Conservation (phyloP, 148 eudicot genomes). For the Vaccinium vitisidaea region DNA sequence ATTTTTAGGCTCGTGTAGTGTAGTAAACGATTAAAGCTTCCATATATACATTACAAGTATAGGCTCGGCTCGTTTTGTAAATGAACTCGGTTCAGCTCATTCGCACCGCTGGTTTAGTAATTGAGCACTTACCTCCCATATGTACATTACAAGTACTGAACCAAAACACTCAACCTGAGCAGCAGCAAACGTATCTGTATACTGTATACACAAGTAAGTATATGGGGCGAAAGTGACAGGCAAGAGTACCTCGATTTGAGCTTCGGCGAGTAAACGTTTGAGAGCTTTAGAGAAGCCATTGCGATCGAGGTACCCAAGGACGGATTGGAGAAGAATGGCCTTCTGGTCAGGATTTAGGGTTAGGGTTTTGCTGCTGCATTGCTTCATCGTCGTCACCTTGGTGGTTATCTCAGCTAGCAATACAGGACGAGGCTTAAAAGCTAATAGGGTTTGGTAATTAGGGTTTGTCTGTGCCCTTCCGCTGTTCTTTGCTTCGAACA, state of each 20-base stretch:
- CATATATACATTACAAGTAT: too few species aligned
- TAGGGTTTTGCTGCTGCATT: neutral
- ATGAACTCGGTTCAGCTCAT: too few species aligned
- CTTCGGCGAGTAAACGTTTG: constrained; percentile 55
- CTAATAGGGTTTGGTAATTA: constrained; percentile 21
- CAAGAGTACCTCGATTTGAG: constrained; percentile 52
- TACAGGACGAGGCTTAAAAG: constrained; percentile 62
- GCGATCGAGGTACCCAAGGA: constrained; percentile 47
- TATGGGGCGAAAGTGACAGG: neutral
- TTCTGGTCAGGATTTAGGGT: constrained; percentile 37
- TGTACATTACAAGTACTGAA: too few species aligned
- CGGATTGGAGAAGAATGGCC: constrained; percentile 40
- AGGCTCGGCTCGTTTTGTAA: too few species aligned
- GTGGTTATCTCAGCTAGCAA: constrained; percentile 32
- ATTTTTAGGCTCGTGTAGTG: too few species aligned
- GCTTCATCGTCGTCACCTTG: constrained; percentile 5
- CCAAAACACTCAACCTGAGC: neutral
- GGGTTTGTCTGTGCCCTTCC: constrained; percentile 18
- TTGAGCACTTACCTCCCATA: too few species aligned
- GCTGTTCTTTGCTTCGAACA: neutral
- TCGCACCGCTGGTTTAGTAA: too few species aligned
- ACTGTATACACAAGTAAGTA: neutral
- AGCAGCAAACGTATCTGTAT: neutral
- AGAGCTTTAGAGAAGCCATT: constrained; percentile 60
- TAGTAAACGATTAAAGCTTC: too few species aligned